These are phyloP conservation scores for Plasmopara viticola DNA, from an alignment of 352 stramenopile genomes.

Conservation along the genomic window DNA sequence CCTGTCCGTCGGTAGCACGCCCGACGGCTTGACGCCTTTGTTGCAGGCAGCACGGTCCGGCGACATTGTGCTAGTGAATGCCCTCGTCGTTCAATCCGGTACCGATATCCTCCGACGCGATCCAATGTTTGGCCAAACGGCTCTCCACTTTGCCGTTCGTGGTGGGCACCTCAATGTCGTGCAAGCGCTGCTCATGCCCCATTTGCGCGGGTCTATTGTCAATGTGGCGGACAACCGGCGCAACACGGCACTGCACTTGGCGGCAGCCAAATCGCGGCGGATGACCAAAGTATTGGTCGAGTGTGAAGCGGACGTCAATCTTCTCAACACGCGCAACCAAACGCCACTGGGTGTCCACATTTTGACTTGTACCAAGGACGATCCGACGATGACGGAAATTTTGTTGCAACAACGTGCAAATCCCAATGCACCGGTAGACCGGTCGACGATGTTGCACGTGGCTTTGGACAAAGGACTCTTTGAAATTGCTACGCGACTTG, in stretches of 20 bases:
- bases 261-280: constrained; percentile 52
- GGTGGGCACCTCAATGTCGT: constrained; percentile 57
- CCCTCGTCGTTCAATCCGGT: constrained; percentile 58
- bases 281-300: constrained; percentile 61
- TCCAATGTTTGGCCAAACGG: constrained; percentile 53
- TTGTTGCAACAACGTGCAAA: constrained; percentile 51
- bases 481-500: constrained; percentile 44
- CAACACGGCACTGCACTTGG: constrained; percentile 57
- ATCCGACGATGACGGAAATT: constrained; percentile 55
- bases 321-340: constrained; percentile 65
- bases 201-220: constrained; percentile 56
- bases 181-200: constrained; percentile 59
- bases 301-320: constrained; percentile 48
- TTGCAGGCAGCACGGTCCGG: constrained; percentile 52
- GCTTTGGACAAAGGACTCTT: constrained; percentile 49
- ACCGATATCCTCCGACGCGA: constrained; percentile 65
- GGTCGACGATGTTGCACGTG: constrained; percentile 57
- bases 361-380: constrained; percentile 45
- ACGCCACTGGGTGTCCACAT: constrained; percentile 62
- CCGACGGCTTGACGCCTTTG: constrained; percentile 64
- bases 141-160: constrained; percentile 64
- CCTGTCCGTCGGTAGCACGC: constrained; percentile 9
- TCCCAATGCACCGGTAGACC: constrained; percentile 49
- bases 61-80: constrained; percentile 62
- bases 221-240: constrained; percentile 62